Evolutionary conservation across 805 yeast species (phyloP), one percentile per base, ranked within the genome.

Genomic region (Tetrapisispora arboricola): DNA sequence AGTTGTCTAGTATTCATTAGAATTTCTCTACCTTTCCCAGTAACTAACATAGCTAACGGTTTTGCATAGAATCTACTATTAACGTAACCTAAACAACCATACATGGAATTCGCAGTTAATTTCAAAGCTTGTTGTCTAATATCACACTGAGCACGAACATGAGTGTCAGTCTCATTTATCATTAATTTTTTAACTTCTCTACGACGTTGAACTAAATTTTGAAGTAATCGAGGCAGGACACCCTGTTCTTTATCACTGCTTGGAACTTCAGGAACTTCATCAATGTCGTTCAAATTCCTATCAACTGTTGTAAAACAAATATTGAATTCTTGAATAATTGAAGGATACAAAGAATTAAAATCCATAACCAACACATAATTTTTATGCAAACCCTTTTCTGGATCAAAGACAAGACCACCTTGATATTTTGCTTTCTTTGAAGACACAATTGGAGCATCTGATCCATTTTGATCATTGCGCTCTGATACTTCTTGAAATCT

Each of bases 61-160:
- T 84, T 82, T 11, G 98, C 98, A 56, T 88, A 90, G 61, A 92
- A 92, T 54, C 98, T 74, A 18, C 96, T 86, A 53, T 82, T 75
- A 6, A 82, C 83, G 60, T 80, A 88, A 50, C 98, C 98, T 53
- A 92, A 72, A 73, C 97, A 92, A 57, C 98, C 98, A 65, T 92
- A 92, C 96, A 92, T 90, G n/a, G 98, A 92, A 64, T 92, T 92
- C 22, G 98, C 98, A 2, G 98, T 94, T 58, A 92, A 71, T 60
- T 92, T 92, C 58, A 92, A 73, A 0, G 98, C 97, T 60, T 83
- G 94, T 63, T 92, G 98, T 56, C 88, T 85, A 56, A 88, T 87
- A 60, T 92, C 97, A 69, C 82, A 86, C 56, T 90, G 96, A 0
- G 84, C 81, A 42, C 64, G 75, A 57, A 84, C 87, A 40, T 68